Evolutionary conservation across 2,329 filamentous ascomycete species (phyloP).

Genomic region (Colletotrichum melonis): DNA sequence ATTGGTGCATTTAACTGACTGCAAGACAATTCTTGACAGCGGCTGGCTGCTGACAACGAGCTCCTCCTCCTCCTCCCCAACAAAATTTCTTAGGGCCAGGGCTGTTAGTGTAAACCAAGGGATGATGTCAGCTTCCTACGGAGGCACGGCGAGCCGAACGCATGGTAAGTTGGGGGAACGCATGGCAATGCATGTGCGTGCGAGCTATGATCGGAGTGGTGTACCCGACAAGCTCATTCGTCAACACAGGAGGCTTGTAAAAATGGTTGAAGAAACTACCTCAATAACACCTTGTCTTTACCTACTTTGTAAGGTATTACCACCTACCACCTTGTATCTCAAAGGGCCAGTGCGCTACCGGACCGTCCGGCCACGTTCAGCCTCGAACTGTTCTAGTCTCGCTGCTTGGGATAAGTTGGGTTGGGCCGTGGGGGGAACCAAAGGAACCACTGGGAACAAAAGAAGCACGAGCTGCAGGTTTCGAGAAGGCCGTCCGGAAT

Average conservation of each 20-base stretch:
- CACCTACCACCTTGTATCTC: background rate
- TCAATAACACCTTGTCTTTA: too few relatives aligned
- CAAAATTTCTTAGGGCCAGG: constrained; percentile 10
- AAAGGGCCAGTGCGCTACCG: constrained; percentile 13
- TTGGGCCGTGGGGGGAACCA: too few relatives aligned
- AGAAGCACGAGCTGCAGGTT: constrained; percentile 16
- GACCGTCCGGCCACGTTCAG: constrained; percentile 13
- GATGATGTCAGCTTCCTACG: constrained; percentile 26
- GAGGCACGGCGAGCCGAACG: constrained; percentile 25
- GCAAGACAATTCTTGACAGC: background rate
- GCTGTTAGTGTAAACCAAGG: background rate
- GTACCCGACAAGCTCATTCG: constrained; percentile 6
- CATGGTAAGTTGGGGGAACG: constrained; percentile 9
- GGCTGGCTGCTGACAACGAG: background rate
- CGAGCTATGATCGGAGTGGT: constrained; percentile 12
- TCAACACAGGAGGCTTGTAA: background rate
- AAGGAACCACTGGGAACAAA: background rate
- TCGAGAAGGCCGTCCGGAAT: constrained; percentile 32
- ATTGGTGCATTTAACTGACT: background rate
- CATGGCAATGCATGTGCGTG: constrained; percentile 5
- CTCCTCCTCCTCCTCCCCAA: background rate
- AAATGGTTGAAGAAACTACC: background rate
- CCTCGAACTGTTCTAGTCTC: background rate
- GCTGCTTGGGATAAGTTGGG: background rate
- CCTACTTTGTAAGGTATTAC: background rate